phyloP scores from a whole-genome alignment of 1,284 basidiomycete species.

The Thelephora terrestris region DNA sequence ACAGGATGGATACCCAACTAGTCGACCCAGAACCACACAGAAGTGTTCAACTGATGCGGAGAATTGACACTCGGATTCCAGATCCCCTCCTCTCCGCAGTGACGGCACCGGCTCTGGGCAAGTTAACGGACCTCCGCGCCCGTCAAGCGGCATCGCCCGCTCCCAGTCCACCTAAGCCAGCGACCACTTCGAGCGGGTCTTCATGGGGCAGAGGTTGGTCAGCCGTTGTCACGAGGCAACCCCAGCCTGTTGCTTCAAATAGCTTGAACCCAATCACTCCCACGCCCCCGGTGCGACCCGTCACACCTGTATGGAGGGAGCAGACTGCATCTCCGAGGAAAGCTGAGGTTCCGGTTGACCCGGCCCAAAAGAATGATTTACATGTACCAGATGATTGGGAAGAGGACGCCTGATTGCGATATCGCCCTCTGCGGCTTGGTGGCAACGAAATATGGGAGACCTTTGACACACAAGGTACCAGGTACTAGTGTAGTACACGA shows the following conservation, averaged over 20 bases:
- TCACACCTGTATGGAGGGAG: too few species aligned
- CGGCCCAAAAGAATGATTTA: conserved; percentile 10
- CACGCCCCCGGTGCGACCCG: background rate
- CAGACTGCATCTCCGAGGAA: conserved; percentile 1
- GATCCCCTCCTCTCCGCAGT: conserved; percentile 51
- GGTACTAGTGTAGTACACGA: background rate
- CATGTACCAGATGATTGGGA: conserved; percentile 44
- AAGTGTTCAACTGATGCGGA: conserved; percentile 69
- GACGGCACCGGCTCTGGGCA: conserved; percentile 34
- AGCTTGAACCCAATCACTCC: conserved; percentile 1
- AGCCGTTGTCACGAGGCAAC: conserved; percentile 19
- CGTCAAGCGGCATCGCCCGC: conserved; percentile 13
- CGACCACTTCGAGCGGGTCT: conserved; percentile 9
- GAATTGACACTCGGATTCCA: conserved; percentile 74
- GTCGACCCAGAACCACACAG: conserved; percentile 79
- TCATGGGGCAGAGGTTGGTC: conserved; percentile 26
- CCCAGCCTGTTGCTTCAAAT: conserved; percentile 5
- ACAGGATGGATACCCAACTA: conserved; percentile 75
- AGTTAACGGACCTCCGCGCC: conserved; percentile 43
- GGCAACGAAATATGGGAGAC: background rate
- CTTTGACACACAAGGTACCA: background rate
- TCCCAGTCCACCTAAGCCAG: conserved; percentile 12
- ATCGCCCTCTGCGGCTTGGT: background rate
- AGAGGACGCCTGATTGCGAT: conserved; percentile 28
- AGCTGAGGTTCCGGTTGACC: conserved; percentile 1